phyloP scores from a whole-genome alignment of 805 yeast species.

The Metschnikowia dekortorum region DNA sequence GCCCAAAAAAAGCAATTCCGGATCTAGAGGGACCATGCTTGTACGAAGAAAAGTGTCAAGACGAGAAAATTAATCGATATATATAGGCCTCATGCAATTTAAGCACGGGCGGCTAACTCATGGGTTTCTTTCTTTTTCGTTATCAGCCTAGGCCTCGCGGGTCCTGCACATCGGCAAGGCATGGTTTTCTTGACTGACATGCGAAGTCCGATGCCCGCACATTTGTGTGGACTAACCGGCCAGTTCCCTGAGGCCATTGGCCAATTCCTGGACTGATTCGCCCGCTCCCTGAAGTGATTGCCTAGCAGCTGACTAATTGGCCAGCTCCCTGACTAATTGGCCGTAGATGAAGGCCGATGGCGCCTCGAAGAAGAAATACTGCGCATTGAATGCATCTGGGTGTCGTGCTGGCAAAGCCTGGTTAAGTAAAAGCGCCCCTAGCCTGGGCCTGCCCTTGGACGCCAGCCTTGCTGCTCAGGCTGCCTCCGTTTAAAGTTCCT shows the following conservation, averaged over 20 bases:
- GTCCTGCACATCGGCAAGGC: background rate
- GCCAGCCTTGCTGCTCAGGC: background rate
- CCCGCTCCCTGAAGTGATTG: too few relatives aligned
- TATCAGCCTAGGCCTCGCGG: constrained; percentile 1
- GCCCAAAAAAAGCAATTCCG: background rate
- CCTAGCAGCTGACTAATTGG: too few relatives aligned
- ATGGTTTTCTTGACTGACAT: background rate
- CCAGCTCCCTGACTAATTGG: too few relatives aligned
- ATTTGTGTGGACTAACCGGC: too few relatives aligned
- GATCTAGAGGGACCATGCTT: background rate
- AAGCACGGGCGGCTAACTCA: background rate
- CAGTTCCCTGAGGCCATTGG: too few relatives aligned
- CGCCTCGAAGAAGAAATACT: too few relatives aligned
- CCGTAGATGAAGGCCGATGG: too few relatives aligned
- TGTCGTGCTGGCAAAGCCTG: too few relatives aligned
- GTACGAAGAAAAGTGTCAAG: background rate
- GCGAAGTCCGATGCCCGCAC: background rate
- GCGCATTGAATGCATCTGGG: too few relatives aligned
- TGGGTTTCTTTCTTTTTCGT: background rate
- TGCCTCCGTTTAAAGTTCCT: background rate
- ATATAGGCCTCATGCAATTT: background rate
- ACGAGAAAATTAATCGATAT: background rate
- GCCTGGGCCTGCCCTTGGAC: background rate
- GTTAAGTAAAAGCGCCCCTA: too few relatives aligned
- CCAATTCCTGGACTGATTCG: too few relatives aligned